Base-by-base conservation (phyloP, 2,329 filamentous ascomycete genomes). In the Sphaerulina musiva region DNA sequence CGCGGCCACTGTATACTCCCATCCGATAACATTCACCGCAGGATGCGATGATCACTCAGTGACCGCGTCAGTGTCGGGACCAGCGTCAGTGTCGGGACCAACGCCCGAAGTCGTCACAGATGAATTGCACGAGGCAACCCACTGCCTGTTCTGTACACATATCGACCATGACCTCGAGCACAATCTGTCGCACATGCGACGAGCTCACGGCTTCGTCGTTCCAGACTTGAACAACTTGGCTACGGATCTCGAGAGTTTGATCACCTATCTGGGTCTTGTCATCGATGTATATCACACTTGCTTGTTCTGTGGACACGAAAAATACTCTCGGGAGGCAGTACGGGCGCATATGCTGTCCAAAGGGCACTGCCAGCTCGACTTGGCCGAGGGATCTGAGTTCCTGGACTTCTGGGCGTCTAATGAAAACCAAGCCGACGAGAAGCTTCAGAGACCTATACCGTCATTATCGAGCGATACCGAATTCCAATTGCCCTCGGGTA, bases 291-390 rank as follows among this genome's bases (percentile, higher is more conserved):
- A 78, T 51, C 68, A 68, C 14, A 76, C 80, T 62, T 82, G 79
- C 54, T 68, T 81, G 38, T 72, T 70, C 17, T 81, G 79, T 57
- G 75, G 75, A 1, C 75, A 69, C 11, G 64, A 72, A 38, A 70
- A 75, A 32, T 63, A 64, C 0, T 76, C 73, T 0, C 66, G 69
- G 0, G 68, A 76, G 47, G 79, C 72, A 0, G 73, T 75, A 0
- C 76, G 78, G 57, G 76, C 78, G 36, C 79, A 80, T 51, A 80
- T 80, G 77, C 59, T 66, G 0, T 70, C 66, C 2, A 79, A 76
- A 46, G 73, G 75, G 0, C 77, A 80, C 53, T 80, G 77, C 59
- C 70, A 58, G 48, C 38, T 61, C 3, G 54, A 61, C 47, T 49
- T 61, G 4, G 56, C 59, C 2, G 14, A 43, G 6, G 45, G 47